Base-by-base conservation (phyloP, 257 asterid species). In the Lantana camara region DNA sequence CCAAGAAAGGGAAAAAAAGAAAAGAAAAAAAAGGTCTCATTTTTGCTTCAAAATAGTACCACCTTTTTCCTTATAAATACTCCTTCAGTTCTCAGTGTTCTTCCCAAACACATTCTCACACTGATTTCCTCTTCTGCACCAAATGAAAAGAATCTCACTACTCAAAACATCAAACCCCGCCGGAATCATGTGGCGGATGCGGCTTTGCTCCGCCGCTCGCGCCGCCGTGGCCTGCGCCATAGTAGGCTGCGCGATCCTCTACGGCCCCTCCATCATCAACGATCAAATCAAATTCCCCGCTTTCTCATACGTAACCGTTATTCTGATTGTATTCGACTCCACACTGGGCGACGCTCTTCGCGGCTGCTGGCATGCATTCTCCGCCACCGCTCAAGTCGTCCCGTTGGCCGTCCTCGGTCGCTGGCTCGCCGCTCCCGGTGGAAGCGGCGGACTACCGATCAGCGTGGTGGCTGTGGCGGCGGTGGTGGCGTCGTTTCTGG, bases 331-430 rank as follows among this genome's bases (percentile, higher is more conserved):
- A 0, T 66, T 76, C 17, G 84, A 78, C 1, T 75, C 86, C 7
- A 73, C 71, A 21, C 71, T 83, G 14, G 90, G 90, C 5, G 81
- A 80, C 66, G 35, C 80, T 12, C 50, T 83, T 0, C 55, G 76
- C 29, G 85, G 90, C 30, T 78, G 74, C 47, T 83, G 86, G 76
- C 78, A 80, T 46, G 81, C 78, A 17, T 17, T 67, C 13, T 59
- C 5, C 20, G 90, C 90, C 52, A 75, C 84, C 5, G 19, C 69
- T 15, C 82, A 77, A 30, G 79, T 80, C 17, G 13, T 83, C 29
- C 87, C 87, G 16, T 51, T 76, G 7, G 70, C 90, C 17, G 46
- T 74, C 41, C 24, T 72, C 17, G 49, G 53, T n/a, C 44, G 80
- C 48, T 69, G 73, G 71, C 7, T 71, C 4, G 38, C 69, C 1